Conservation (phyloP, 2,329 filamentous ascomycete genomes). For the Pseudocercospora ulei region DNA sequence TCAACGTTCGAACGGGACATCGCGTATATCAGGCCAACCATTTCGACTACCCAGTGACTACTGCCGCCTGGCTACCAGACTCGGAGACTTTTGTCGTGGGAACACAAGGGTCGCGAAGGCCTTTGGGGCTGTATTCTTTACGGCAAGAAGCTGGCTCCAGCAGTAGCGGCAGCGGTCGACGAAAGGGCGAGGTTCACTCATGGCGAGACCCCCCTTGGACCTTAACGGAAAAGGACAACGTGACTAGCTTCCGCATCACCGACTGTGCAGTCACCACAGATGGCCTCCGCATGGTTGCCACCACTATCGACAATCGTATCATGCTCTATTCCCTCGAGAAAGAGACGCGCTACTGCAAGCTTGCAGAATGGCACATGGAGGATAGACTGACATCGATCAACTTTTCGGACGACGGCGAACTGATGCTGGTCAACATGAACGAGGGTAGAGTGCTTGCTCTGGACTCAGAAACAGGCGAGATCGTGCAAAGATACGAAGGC, state of each 20-base stretch:
- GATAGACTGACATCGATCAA: constrained; percentile 66
- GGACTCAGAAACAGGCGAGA: constrained; percentile 61
- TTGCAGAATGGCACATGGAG: constrained; percentile 62
- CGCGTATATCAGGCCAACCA: constrained; percentile 55
- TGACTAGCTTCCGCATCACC: constrained; percentile 62
- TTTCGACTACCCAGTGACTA: constrained; percentile 75
- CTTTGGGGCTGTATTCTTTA: constrained; percentile 50
- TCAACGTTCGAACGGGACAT: constrained; percentile 41
- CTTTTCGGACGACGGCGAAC: constrained; percentile 70
- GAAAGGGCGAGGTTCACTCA: constrained; percentile 29
- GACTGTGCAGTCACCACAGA: constrained; percentile 76
- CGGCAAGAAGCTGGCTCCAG: constrained; percentile 11
- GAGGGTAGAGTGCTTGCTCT: constrained; percentile 69
- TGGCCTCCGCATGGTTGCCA: constrained; percentile 67
- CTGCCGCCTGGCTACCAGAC: constrained; percentile 80
- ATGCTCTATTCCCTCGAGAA: constrained; percentile 65
- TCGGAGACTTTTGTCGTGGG: constrained; percentile 69
- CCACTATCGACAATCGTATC: constrained; percentile 60
- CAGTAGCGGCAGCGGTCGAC: constrained; percentile 17
- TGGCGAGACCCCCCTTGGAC: constrained; percentile 42
- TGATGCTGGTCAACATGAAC: constrained; percentile 71
- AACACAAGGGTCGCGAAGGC: constrained; percentile 57
- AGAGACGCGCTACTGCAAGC: constrained; percentile 54
- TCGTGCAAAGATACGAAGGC: constrained; percentile 65
- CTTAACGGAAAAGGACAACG: constrained; percentile 45